A percentile compares a stretch with the other conserved stretches of the same genome.
phyloP scores from a whole-genome alignment of 257 asterid genomes.

The Nicotiana paniculata region DNA sequence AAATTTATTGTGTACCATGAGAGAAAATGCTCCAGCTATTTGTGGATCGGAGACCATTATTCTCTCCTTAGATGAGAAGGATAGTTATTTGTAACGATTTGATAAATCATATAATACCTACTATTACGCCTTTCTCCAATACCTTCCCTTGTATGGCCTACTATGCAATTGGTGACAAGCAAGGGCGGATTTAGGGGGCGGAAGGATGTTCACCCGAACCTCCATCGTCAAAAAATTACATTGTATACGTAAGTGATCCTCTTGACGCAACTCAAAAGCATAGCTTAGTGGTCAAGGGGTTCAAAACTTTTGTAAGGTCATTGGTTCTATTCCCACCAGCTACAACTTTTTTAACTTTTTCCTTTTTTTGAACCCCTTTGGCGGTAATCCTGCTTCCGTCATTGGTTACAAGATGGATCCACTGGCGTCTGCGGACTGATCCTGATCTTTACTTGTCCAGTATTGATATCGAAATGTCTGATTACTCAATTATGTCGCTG shows the following conservation, averaged over 20 bases:
- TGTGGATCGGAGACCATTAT: neutral
- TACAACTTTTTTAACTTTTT: too few species aligned
- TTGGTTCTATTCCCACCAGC: too few species aligned
- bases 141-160: neutral
- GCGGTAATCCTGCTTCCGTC: too few species aligned
- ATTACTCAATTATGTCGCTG: neutral
- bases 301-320: too few species aligned
- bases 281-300: too few species aligned
- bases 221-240: too few species aligned
- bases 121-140: neutral
- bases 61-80: neutral
- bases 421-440: neutral
- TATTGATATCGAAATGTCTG: neutral
- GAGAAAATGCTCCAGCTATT: neutral
- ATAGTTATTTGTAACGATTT: neutral
- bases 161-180: neutral
- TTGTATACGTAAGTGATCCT: too few species aligned
- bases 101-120: neutral
- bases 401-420: neutral
- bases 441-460: neutral
- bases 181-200: too few species aligned
- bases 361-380: too few species aligned
- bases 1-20: neutral
- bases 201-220: too few species aligned
- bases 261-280: too few species aligned